Conservation (phyloP, 495 filamentous ascomycete genomes). For the Letharia lupina region DNA sequence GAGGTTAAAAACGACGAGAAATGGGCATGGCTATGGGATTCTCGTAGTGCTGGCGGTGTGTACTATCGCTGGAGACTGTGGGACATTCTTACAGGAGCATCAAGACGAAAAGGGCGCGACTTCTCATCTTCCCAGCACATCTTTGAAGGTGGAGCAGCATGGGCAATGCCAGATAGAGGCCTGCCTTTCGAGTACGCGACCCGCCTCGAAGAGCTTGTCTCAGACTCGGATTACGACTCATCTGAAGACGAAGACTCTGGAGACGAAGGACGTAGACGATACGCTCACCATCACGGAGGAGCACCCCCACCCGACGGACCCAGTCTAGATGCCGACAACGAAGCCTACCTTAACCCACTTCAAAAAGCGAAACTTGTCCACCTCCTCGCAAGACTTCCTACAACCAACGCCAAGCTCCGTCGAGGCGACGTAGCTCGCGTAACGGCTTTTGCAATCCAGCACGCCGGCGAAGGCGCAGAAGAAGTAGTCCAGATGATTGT, state of each 20-base stretch:
- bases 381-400: conserved; percentile 72
- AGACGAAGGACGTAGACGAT: conserved; percentile 56
- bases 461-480: conserved; percentile 69
- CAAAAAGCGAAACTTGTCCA: conserved; percentile 76
- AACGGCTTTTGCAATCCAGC: conserved; percentile 81
- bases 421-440: conserved; percentile 82
- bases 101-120: conserved; percentile 26
- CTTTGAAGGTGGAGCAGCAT: conserved; percentile 62
- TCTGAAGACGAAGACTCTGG: conserved; percentile 83
- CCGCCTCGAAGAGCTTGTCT: conserved; percentile 64
- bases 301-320: conserved; percentile 42
- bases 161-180: conserved; percentile 57
- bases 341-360: conserved; percentile 72
- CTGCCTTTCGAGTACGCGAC: conserved; percentile 71
- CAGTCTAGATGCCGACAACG: conserved; percentile 46
- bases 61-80: conserved; percentile 91
- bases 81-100: conserved; percentile 57
- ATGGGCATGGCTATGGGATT: conserved; percentile 93
- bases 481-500: conserved; percentile 87
- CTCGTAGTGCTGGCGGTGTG: conserved; percentile 65
- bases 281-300: conserved; percentile 35
- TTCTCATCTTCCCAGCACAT: conserved; percentile 34
- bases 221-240: conserved; percentile 76
- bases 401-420: conserved; percentile 60
- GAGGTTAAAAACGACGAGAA: conserved; percentile 75